Conservation (phyloP, 106 monocot genomes). For the Chionographis japonica region DNA sequence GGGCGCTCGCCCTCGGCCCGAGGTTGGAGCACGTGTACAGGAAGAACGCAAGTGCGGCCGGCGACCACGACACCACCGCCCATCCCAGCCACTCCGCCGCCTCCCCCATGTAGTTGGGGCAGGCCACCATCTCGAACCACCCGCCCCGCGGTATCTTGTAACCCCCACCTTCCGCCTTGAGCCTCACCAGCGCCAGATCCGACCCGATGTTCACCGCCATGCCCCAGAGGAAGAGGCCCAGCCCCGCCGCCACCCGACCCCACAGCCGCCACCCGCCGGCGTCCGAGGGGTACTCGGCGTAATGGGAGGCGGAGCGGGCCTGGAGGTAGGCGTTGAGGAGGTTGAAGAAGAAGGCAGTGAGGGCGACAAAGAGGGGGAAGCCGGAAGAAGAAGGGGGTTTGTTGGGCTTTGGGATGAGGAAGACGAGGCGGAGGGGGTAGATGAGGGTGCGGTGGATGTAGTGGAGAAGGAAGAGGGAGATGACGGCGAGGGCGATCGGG, state of each 20-base stretch:
- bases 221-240: conserved; percentile 57
- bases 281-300: conserved; percentile 12
- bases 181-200: conserved; percentile 54
- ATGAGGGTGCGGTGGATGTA: conserved; percentile 47
- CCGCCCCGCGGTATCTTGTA: conserved; percentile 74
- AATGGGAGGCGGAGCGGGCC: conserved; percentile 51
- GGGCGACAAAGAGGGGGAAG: conserved; percentile 51
- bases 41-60: conserved; percentile 68
- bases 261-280: background rate
- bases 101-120: conserved; percentile 93
- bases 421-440: conserved; percentile 49
- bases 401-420: background rate
- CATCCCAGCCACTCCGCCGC: conserved; percentile 84
- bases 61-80: conserved; percentile 62
- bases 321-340: conserved; percentile 78
- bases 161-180: conserved; percentile 50
- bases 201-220: conserved; percentile 70
- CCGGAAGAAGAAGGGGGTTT: background rate
- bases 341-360: conserved; percentile 60
- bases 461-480: conserved; percentile 50
- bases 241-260: conserved; percentile 35
- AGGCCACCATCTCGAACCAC: conserved; percentile 78
- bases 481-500: conserved; percentile 34
- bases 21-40: conserved; percentile 77
- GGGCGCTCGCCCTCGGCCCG: conserved; percentile 59